Percentiles rank a stretch among this genome's conserved stretches.
phyloP scores from a whole-genome alignment of 139 green algal species.

The Spirogloea muscicola region DNA sequence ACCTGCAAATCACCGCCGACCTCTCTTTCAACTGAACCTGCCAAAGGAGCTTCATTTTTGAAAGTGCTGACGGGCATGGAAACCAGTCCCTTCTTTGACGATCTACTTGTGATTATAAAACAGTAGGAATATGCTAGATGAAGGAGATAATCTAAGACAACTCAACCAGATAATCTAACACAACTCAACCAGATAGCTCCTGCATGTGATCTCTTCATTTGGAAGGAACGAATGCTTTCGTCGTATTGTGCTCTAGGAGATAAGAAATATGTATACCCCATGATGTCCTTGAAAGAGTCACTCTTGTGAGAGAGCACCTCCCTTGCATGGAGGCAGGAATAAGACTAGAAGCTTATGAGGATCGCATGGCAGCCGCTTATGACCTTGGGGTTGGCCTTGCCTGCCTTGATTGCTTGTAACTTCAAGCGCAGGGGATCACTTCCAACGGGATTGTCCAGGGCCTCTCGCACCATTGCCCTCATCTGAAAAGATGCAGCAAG shows the following conservation, averaged over 20 bases:
- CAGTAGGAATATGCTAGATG: neutral
- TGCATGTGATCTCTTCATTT: neutral
- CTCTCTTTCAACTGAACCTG: neutral
- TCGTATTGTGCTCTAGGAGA: too few relatives aligned
- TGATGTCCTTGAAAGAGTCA: neutral
- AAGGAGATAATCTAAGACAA: too few relatives aligned
- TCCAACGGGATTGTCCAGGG: conserved; percentile 43
- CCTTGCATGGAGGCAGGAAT: neutral
- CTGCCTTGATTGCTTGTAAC: conserved; percentile 12
- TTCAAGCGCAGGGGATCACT: conserved; percentile 8
- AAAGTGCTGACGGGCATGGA: neutral
- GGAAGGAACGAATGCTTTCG: neutral
- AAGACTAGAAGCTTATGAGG: neutral
- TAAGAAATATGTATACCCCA: neutral
- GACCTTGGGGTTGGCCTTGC: conserved; percentile 35
- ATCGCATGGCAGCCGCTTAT: neutral
- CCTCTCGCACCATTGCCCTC: conserved; percentile 33
- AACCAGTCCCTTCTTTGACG: neutral
- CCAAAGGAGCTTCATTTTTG: neutral
- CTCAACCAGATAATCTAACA: neutral
- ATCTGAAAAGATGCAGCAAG: conserved; percentile 23
- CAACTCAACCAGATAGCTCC: neutral
- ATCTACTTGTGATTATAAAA: neutral
- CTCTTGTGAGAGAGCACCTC: too few relatives aligned
- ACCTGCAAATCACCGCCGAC: conserved; percentile 1